Evolutionary conservation across 2,329 filamentous ascomycete species (phyloP).

Genomic region (Elsinoe arachidis): DNA sequence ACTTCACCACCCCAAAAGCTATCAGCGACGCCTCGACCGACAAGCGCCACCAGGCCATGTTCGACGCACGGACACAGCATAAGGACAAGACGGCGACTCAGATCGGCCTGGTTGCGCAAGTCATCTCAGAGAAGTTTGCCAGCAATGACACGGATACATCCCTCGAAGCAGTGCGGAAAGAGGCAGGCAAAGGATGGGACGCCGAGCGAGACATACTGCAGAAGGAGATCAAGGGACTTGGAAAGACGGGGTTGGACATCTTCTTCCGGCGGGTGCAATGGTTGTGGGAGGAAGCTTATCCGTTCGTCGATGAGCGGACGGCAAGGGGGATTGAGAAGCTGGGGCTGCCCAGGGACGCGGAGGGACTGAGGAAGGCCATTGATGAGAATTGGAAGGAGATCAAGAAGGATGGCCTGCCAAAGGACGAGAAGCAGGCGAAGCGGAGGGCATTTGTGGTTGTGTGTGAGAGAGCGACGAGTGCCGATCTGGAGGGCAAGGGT

Average conservation of each 20-base stretch:
- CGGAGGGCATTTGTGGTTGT: conserved; percentile 33
- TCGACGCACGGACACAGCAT: conserved; percentile 37
- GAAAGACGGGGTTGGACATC: conserved; percentile 34
- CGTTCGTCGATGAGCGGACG: conserved; percentile 33
- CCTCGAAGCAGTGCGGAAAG: conserved; percentile 26
- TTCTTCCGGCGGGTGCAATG: conserved; percentile 36
- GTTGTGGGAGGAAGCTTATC: conserved; percentile 31
- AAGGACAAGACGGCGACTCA: conserved; percentile 39
- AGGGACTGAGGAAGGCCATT: conserved; percentile 28
- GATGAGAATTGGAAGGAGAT: conserved; percentile 31
- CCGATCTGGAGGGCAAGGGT: conserved; percentile 32
- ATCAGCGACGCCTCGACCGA: conserved; percentile 32
- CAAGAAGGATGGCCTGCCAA: conserved; percentile 21
- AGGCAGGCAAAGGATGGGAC: conserved; percentile 24
- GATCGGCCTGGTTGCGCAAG: conserved; percentile 28
- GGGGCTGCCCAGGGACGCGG: conserved; percentile 29
- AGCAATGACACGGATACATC: conserved; percentile 25
- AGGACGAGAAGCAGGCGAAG: conserved; percentile 29
- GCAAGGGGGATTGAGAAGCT: conserved; percentile 28
- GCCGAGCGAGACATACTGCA: conserved; percentile 26
- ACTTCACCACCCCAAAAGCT: conserved; percentile 27
- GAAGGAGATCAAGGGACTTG: conserved; percentile 34
- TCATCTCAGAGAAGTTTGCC: conserved; percentile 26
- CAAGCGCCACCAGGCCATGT: conserved; percentile 32
- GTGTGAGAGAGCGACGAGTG: conserved; percentile 31